A percentile compares a stretch with the other conserved stretches of the same genome.
Conservation (phyloP, 495 filamentous ascomycete species). For the Baudoinia panamericana region DNA sequence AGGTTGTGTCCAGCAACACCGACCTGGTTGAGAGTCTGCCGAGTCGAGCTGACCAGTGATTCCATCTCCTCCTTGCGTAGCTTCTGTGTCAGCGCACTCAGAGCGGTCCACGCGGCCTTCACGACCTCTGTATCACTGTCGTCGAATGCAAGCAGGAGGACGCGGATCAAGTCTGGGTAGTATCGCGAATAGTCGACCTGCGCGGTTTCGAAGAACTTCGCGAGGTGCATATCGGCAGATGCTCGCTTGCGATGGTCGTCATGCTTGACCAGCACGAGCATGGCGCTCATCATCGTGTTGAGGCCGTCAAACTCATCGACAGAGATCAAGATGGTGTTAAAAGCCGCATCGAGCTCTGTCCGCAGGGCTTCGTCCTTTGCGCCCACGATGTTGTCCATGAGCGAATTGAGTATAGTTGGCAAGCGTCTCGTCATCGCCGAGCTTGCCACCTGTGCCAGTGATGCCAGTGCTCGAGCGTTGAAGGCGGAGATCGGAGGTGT, state of each 20-base stretch:
- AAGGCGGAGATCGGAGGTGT: conserved; percentile 82
- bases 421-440: conserved; percentile 78
- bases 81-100: conserved; percentile 73
- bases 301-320: conserved; percentile 94
- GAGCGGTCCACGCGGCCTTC: conserved; percentile 81
- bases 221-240: conserved; percentile 63
- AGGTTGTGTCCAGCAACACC: conserved; percentile 76
- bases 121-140: conserved; percentile 74
- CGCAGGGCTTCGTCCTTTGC: conserved; percentile 64
- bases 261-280: conserved; percentile 76
- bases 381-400: conserved; percentile 82
- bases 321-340: conserved; percentile 77
- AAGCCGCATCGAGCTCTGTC: conserved; percentile 59
- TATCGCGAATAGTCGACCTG: conserved; percentile 86
- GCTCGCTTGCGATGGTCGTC: conserved; percentile 77
- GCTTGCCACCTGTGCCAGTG: conserved; percentile 78
- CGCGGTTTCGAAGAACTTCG: conserved; percentile 72
- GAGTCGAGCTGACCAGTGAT: conserved; percentile 70
- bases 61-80: conserved; percentile 99
- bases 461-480: conserved; percentile 87
- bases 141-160: conserved; percentile 80
- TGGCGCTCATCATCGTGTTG: conserved; percentile 85
- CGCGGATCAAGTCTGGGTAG: conserved; percentile 83
- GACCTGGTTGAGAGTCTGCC: conserved; percentile 71
- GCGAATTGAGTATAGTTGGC: conserved; percentile 74